Conservation (phyloP, 2,329 filamentous ascomycete species). For the Lachnellula arida region DNA sequence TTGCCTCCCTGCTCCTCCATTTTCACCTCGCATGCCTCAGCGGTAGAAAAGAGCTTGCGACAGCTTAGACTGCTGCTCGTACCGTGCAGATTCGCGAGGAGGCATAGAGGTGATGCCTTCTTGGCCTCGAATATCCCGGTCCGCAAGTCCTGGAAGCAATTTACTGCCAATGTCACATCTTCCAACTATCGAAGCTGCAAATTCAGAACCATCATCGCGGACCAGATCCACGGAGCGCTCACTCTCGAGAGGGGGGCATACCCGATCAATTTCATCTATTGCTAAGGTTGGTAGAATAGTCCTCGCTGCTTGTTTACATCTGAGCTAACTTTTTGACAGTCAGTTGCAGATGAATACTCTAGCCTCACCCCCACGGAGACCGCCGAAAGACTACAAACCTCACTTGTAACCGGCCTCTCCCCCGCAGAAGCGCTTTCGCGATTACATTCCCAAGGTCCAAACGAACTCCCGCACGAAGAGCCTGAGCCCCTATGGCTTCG, state of each 20-base stretch:
- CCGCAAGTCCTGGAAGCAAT: slow-evolving; percentile 25
- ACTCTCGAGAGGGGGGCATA: slow-evolving; percentile 26
- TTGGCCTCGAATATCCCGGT: slow-evolving; percentile 29
- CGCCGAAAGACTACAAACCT: slow-evolving; percentile 73
- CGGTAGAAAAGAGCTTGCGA: slow-evolving; percentile 25
- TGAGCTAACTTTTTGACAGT: slow-evolving; percentile 23
- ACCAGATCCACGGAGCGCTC: slow-evolving; percentile 21
- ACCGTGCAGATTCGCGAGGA: slow-evolving; percentile 4
- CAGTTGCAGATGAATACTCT: slow-evolving; percentile 53
- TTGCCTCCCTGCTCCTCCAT: neutral
- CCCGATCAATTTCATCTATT: slow-evolving; percentile 29
- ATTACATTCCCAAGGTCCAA: slow-evolving; percentile 76
- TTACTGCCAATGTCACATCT: slow-evolving; percentile 29
- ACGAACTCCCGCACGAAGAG: slow-evolving; percentile 90
- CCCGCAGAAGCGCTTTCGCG: slow-evolving; percentile 76
- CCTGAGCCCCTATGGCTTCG: slow-evolving; percentile 93
- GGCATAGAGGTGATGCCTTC: slow-evolving; percentile 20
- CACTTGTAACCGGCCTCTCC: slow-evolving; percentile 75
- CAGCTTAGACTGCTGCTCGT: slow-evolving; percentile 32
- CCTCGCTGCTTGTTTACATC: neutral
- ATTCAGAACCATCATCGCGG: slow-evolving; percentile 23
- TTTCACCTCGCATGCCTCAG: slow-evolving; percentile 30
- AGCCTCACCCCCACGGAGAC: slow-evolving; percentile 73
- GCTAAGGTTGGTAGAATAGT: slow-evolving; percentile 26
- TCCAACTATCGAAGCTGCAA: slow-evolving; percentile 19